Evolutionary conservation across 225 moss, liverwort and hornwort genomes (phyloP).

Genomic region (Climacium dendroides): DNA sequence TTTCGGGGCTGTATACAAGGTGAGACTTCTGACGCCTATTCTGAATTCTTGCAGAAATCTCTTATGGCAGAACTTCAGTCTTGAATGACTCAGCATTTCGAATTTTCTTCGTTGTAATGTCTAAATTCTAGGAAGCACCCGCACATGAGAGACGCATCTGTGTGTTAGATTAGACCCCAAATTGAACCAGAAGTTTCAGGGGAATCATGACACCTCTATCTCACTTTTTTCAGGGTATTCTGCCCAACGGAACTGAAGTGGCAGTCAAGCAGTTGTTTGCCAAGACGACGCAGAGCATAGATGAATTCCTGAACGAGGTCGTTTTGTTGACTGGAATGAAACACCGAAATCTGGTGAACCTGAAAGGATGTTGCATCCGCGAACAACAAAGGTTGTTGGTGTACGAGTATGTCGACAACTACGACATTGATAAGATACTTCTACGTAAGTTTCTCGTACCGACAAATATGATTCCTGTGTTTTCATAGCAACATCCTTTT

Average conservation of each 20-base stretch:
- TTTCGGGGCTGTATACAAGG: background rate
- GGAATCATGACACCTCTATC: too few relatives aligned
- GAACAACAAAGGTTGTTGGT: conserved; percentile 24
- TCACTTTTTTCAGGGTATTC: background rate
- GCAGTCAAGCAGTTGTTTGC: conserved; percentile 8
- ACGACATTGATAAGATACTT: conserved; percentile 14
- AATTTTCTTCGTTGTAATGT: too few relatives aligned
- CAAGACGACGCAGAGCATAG: background rate
- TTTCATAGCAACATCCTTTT: background rate
- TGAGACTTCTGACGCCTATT: background rate
- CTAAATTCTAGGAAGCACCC: too few relatives aligned
- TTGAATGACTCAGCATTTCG: too few relatives aligned
- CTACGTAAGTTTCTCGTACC: background rate
- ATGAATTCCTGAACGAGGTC: conserved; percentile 16
- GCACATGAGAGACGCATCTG: background rate
- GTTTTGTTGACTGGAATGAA: conserved; percentile 1
- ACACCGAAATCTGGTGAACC: conserved; percentile 11
- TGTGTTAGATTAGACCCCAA: background rate
- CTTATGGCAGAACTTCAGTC: too few relatives aligned
- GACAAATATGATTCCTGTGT: background rate
- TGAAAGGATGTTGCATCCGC: conserved; percentile 37
- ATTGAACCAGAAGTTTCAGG: too few relatives aligned
- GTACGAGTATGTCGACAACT: conserved; percentile 38
- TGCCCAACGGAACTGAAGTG: background rate
- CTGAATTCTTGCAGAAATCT: background rate